Conservation (phyloP, 1,284 basidiomycete genomes). For the Rhodotorula sp. region DNA sequence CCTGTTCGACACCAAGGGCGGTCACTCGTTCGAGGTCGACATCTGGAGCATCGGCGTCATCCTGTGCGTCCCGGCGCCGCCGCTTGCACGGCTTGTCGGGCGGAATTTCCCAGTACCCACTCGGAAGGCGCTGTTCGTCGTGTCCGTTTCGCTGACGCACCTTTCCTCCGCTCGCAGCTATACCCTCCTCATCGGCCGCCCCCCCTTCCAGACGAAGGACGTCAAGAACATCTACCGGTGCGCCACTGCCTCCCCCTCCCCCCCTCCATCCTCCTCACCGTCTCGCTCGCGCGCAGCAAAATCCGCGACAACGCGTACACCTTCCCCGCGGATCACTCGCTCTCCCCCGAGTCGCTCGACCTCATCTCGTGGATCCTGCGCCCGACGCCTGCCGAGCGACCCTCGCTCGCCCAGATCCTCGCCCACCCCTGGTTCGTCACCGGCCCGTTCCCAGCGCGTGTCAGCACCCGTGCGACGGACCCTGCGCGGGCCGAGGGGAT, state of each 20-base stretch:
- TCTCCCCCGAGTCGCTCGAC: constrained; percentile 72
- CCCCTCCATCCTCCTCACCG: too few species aligned
- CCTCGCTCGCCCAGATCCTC: constrained; percentile 81
- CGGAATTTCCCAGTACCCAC: too few species aligned
- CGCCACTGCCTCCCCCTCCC: constrained; percentile 45
- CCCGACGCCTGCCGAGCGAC: constrained; percentile 77
- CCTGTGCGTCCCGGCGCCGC: constrained; percentile 54
- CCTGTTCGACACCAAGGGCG: constrained; percentile 82
- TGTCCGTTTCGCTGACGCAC: background rate
- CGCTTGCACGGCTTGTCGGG: too few species aligned
- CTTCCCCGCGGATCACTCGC: constrained; percentile 75
- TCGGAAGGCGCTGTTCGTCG: too few species aligned
- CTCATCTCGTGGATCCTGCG: constrained; percentile 82
- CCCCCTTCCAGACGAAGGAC: constrained; percentile 97
- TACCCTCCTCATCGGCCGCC: constrained; percentile 87
- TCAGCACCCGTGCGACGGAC: constrained; percentile 73
- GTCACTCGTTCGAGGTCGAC: constrained; percentile 97
- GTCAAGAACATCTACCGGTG: constrained; percentile 92
- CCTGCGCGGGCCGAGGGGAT: constrained; percentile 5
- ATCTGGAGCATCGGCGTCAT: constrained; percentile 98
- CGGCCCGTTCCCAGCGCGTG: constrained; percentile 76
- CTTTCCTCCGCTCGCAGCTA: constrained; percentile 57
- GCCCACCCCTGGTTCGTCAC: constrained; percentile 80
- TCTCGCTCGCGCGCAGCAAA: constrained; percentile 58
- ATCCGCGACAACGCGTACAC: constrained; percentile 94